Conservation (phyloP, 1,284 basidiomycete species). For the Vanrija sp. region DNA sequence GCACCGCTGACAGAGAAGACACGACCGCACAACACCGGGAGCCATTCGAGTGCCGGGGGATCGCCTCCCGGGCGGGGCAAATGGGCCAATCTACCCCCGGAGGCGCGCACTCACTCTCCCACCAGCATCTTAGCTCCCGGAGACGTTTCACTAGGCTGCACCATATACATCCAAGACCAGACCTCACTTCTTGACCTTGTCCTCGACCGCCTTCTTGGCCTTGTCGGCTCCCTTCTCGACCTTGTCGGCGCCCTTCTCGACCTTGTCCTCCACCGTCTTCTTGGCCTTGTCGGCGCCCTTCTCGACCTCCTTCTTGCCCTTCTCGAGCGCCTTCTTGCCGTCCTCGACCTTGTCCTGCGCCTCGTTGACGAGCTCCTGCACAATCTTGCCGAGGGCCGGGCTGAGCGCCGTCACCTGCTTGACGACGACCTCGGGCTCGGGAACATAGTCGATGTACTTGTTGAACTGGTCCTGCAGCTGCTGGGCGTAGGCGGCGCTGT, state of each 20-base stretch:
- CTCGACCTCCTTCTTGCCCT: conserved; percentile 3
- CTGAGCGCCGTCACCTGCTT: conserved; percentile 34
- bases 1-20: too few species aligned
- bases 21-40: too few species aligned
- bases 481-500: conserved; percentile 34
- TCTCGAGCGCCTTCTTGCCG: conserved; percentile 14
- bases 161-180: too few species aligned
- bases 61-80: too few species aligned
- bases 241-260: conserved; percentile 12
- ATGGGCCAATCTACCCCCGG: too few species aligned
- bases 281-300: neutral
- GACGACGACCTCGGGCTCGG: conserved; percentile 40
- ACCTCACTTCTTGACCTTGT: too few species aligned
- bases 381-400: conserved; percentile 35
- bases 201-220: too few species aligned
- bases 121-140: too few species aligned
- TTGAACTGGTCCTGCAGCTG: conserved; percentile 30
- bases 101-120: too few species aligned
- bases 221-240: neutral
- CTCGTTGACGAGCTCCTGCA: conserved; percentile 34
- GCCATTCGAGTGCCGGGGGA: too few species aligned
- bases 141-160: too few species aligned
- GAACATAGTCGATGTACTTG: conserved; percentile 26
- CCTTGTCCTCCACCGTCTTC: conserved; percentile 14
- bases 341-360: conserved; percentile 14